Evolutionary conservation across 2,329 filamentous ascomycete species (phyloP).

Genomic region (Chalaropsis ovoidea): DNA sequence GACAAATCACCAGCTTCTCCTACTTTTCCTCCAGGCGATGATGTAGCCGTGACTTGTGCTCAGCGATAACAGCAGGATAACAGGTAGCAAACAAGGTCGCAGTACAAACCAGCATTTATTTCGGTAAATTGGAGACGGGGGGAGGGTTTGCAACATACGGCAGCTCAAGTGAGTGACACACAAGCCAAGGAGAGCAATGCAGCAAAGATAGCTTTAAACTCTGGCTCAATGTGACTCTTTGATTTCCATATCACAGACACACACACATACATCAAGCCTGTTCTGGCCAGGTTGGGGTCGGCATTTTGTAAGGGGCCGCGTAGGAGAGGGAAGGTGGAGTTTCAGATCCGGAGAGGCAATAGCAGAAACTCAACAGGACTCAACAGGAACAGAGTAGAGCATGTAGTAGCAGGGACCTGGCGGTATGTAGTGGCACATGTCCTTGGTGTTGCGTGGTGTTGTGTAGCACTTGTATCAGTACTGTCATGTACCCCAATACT

Average conservation of each 20-base stretch:
- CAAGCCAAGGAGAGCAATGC: not conserved
- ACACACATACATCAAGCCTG: not conserved
- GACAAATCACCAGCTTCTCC: too few relatives aligned
- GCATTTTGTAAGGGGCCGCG: constrained; percentile 2
- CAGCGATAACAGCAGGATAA: not conserved
- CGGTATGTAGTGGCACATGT: not conserved
- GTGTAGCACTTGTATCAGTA: not conserved
- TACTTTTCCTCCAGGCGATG: not conserved
- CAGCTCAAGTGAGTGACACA: not conserved
- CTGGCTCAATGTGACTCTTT: constrained; percentile 8
- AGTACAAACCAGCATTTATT: not conserved
- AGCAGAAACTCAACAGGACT: not conserved
- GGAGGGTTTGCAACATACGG: not conserved
- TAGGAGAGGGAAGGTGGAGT: not conserved
- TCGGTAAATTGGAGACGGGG: not conserved
- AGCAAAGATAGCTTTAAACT: not conserved
- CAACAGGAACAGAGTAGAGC: too few relatives aligned
- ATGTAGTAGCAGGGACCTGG: too few relatives aligned
- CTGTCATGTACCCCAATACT: not conserved
- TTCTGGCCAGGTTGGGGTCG: not conserved
- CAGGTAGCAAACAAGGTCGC: not conserved
- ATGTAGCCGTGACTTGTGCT: too few relatives aligned
- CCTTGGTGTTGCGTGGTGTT: not conserved
- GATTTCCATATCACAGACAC: not conserved
- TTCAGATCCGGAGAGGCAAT: not conserved